Percentiles rank a stretch among this genome's conserved stretches.
phyloP scores from a whole-genome alignment of 371 early-diverging fungal species.

The Mortierella sp. region DNA sequence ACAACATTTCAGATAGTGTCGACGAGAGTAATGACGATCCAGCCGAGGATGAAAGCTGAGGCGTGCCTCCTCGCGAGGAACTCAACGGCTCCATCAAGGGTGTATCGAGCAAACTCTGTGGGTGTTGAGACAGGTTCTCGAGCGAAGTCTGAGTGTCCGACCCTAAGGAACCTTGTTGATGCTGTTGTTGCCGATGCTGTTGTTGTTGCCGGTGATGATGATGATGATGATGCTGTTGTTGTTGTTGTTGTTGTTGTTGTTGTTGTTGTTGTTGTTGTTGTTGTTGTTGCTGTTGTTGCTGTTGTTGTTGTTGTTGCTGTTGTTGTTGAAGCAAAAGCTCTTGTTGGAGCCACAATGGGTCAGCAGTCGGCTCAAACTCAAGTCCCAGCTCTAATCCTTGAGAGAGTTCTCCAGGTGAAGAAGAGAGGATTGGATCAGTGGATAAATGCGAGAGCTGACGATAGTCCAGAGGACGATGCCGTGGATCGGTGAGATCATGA shows the following conservation, averaged over 20 bases:
- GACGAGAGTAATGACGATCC: conserved; percentile 29
- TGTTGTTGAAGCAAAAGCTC: conserved; percentile 14
- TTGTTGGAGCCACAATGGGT: conserved; percentile 28
- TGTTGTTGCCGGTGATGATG: neutral
- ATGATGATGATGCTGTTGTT: neutral
- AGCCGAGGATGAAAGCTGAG: conserved; percentile 25
- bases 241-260: neutral
- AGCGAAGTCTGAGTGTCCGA: too few relatives aligned
- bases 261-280: neutral
- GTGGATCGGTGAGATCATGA: neutral
- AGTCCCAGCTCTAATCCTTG: conserved; percentile 27
- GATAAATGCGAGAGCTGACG: conserved; percentile 26
- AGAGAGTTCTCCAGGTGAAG: conserved; percentile 35
- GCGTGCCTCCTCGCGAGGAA: conserved; percentile 25
- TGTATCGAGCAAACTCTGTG: too few relatives aligned
- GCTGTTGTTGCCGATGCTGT: neutral
- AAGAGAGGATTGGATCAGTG: conserved; percentile 36
- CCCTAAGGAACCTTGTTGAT: neutral
- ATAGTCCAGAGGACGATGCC: conserved; percentile 1
- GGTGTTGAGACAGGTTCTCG: too few relatives aligned
- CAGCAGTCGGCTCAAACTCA: conserved; percentile 23
- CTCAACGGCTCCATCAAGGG: neutral
- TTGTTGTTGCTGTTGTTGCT: neutral
- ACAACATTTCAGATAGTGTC: conserved; percentile 19
- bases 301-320: conserved; percentile 4